phyloP scores from a whole-genome alignment of 768 basidiomycete species.

The Boletus subcaerulescens region DNA sequence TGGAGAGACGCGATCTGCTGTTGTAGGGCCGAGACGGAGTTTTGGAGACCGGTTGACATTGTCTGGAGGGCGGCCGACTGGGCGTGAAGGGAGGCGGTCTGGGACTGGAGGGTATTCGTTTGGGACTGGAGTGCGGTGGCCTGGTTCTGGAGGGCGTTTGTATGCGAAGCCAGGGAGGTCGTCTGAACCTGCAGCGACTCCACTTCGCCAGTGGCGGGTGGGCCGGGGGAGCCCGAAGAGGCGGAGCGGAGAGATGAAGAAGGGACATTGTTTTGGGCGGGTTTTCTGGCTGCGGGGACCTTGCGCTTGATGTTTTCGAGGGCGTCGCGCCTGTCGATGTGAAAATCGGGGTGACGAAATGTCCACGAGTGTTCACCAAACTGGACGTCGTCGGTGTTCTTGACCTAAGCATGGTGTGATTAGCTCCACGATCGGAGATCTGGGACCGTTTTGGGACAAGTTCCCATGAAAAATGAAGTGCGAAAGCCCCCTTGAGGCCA shows the following conservation, averaged over 20 bases:
- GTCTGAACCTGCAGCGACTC: constrained; percentile 30
- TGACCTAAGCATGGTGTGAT: constrained; percentile 46
- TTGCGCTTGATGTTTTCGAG: constrained; percentile 69
- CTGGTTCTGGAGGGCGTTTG: constrained; percentile 28
- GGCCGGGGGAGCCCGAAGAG: constrained; percentile 29
- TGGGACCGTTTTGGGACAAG: not conserved
- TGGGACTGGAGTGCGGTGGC: constrained; percentile 30
- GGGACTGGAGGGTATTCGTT: constrained; percentile 25
- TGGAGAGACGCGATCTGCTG: constrained; percentile 30
- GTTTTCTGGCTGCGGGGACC: constrained; percentile 39
- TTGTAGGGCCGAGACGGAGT: constrained; percentile 23
- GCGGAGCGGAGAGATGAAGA: constrained; percentile 26
- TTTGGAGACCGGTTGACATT: constrained; percentile 27
- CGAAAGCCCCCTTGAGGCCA: constrained; percentile 11
- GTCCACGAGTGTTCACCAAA: constrained; percentile 61
- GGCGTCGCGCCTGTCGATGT: constrained; percentile 48
- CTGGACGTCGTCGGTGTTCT: constrained; percentile 79
- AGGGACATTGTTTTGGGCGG: constrained; percentile 23
- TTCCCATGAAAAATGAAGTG: not conserved
- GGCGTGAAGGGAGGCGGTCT: constrained; percentile 32
- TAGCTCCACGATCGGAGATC: not conserved
- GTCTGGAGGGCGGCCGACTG: constrained; percentile 35
- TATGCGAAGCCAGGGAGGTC: constrained; percentile 29
- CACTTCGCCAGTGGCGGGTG: constrained; percentile 20
- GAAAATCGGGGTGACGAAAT: constrained; percentile 53